Evolutionary conservation across 148 eudicot genomes (phyloP).

Genomic region (Vaccinium corymbosum): DNA sequence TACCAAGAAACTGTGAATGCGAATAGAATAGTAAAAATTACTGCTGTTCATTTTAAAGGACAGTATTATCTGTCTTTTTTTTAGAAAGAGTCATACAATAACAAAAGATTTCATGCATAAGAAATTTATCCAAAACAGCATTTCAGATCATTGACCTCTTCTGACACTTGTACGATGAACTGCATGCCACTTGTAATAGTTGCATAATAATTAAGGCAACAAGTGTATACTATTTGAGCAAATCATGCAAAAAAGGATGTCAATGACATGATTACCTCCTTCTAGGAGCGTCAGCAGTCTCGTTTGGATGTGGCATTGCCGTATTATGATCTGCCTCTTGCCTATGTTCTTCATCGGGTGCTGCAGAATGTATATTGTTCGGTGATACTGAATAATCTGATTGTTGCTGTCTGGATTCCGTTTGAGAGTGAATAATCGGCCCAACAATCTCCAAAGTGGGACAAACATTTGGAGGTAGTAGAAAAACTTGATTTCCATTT

Average conservation of each 20-base stretch:
- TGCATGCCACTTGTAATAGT: background rate
- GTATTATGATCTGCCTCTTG: slow-evolving; percentile 30
- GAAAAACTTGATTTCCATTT: slow-evolving; percentile 62
- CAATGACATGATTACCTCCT: slow-evolving; percentile 44
- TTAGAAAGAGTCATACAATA: background rate
- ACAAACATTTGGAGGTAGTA: slow-evolving; percentile 57
- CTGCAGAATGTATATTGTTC: slow-evolving; percentile 20
- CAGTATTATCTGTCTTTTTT: background rate
- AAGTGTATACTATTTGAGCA: background rate
- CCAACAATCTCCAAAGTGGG: slow-evolving; percentile 77
- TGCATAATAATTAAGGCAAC: background rate
- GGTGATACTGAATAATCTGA: slow-evolving; percentile 21
- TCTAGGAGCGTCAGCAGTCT: slow-evolving; percentile 52
- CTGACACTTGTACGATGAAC: background rate
- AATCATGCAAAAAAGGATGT: slow-evolving; percentile 4
- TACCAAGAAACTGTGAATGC: no score
- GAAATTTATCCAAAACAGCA: background rate
- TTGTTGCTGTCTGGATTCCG: slow-evolving; percentile 31
- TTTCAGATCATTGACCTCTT: background rate
- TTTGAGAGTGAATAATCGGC: slow-evolving; percentile 42
- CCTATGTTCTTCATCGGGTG: slow-evolving; percentile 27
- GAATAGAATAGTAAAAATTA: no score
- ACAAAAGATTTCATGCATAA: background rate
- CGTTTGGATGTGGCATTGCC: slow-evolving; percentile 21
- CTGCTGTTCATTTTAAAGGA: background rate